Evolutionary conservation across 257 asterid species (phyloP).

Genomic region (Nicotiana paniculata): DNA sequence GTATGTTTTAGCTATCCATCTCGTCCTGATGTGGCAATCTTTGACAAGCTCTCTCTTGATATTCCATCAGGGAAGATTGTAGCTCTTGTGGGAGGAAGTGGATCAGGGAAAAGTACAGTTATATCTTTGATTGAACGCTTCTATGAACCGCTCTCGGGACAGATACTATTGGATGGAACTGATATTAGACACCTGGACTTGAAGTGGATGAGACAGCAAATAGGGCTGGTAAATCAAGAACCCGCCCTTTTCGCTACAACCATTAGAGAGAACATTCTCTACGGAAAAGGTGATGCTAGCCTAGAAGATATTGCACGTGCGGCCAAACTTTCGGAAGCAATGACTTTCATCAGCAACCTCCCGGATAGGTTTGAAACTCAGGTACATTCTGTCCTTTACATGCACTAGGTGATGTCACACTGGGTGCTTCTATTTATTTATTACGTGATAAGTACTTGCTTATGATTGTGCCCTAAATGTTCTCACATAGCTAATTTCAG

Average conservation of each 20-base stretch:
- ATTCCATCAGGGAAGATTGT: slow-evolving; percentile 85
- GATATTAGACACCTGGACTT: slow-evolving; percentile 61
- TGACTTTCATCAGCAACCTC: slow-evolving; percentile 74
- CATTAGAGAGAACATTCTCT: slow-evolving; percentile 72
- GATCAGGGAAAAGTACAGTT: slow-evolving; percentile 95
- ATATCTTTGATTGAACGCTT: slow-evolving; percentile 89
- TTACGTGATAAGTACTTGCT: background rate
- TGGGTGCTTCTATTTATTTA: background rate
- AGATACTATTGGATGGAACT: slow-evolving; percentile 57
- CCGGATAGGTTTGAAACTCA: slow-evolving; percentile 89
- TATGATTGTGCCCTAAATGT: background rate
- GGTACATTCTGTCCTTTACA: slow-evolving; percentile 32
- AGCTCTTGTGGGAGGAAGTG: slow-evolving; percentile 97
- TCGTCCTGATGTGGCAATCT: slow-evolving; percentile 69
- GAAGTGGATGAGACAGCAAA: slow-evolving; percentile 82
- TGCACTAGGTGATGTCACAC: background rate
- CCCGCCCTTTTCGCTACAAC: slow-evolving; percentile 94
- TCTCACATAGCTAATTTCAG: background rate
- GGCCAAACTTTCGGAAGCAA: slow-evolving; percentile 82
- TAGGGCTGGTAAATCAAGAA: slow-evolving; percentile 90
- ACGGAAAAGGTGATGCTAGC: slow-evolving; percentile 76
- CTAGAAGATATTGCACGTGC: slow-evolving; percentile 69
- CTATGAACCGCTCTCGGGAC: slow-evolving; percentile 71
- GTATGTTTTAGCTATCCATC: slow-evolving; percentile 79
- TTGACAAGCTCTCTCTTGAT: slow-evolving; percentile 57